These are phyloP conservation scores for Agaricus sinodeliciosus DNA, from an alignment of 768 basidiomycete species.

Conservation along the genomic window DNA sequence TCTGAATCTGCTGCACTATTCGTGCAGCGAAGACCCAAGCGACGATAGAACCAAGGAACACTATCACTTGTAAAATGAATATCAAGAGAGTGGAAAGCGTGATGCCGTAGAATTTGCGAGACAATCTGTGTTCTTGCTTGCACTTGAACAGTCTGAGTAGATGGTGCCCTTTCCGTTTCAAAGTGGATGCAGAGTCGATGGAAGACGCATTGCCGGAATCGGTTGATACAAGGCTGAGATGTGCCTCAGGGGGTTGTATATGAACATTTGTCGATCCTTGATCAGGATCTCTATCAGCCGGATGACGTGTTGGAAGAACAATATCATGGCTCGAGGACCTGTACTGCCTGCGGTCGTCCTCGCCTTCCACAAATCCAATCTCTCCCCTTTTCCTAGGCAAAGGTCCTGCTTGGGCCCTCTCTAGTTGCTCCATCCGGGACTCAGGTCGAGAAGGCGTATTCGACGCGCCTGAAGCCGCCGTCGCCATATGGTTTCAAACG, in stretches of 20 bases:
- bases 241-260: neutral
- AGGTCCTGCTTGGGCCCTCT: constrained; percentile 49
- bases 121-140: constrained; percentile 33
- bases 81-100: constrained; percentile 35
- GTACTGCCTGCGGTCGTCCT: constrained; percentile 15
- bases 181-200: constrained; percentile 1
- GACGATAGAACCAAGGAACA: constrained; percentile 41
- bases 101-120: constrained; percentile 36
- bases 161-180: constrained; percentile 3
- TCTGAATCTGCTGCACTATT: constrained; percentile 11
- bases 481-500: constrained; percentile 6
- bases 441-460: neutral
- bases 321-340: constrained; percentile 13
- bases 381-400: constrained; percentile 61
- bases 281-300: constrained; percentile 30
- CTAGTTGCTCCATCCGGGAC: constrained; percentile 17
- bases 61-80: constrained; percentile 32
- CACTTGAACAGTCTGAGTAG: constrained; percentile 25
- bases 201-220: neutral
- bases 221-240: neutral
- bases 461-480: too few species aligned
- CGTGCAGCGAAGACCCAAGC: constrained; percentile 46
- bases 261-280: constrained; percentile 13
- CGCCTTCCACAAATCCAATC: constrained; percentile 50
- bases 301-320: constrained; percentile 40